phyloP scores from a whole-genome alignment of 2,329 filamentous ascomycete species.

The Stachybotrys chlorohalonatus region DNA sequence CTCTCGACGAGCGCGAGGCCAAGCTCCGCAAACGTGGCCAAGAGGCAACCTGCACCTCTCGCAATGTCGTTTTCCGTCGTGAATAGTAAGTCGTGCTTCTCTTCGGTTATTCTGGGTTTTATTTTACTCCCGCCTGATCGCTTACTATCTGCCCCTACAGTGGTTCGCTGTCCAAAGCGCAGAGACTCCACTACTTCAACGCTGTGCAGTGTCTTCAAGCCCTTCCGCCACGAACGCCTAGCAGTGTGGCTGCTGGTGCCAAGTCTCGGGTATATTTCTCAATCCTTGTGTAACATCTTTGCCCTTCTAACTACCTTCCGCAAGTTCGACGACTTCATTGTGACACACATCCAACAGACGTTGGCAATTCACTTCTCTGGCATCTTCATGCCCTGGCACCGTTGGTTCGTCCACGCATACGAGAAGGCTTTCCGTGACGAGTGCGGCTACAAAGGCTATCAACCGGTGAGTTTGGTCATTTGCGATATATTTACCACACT shows the following conservation, averaged over 20 bases:
- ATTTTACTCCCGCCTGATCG: neutral
- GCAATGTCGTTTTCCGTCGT: neutral
- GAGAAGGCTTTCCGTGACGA: conserved; percentile 15
- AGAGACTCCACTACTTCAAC: conserved; percentile 24
- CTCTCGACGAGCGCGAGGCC: no score
- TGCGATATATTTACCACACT: neutral
- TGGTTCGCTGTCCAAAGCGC: neutral
- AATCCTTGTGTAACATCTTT: neutral
- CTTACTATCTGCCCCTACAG: neutral
- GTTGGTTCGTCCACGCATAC: conserved; percentile 14
- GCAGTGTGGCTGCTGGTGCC: conserved; percentile 26
- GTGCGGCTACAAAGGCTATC: conserved; percentile 22
- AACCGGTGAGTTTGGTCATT: conserved; percentile 14
- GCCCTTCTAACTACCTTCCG: neutral
- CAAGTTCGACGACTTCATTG: conserved; percentile 37
- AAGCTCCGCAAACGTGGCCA: no score
- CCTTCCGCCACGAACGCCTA: conserved; percentile 19
- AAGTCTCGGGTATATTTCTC: conserved; percentile 13
- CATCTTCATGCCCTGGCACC: conserved; percentile 15
- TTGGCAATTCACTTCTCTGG: conserved; percentile 28
- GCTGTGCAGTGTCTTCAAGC: conserved; percentile 31
- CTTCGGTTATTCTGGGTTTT: neutral
- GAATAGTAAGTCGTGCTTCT: neutral
- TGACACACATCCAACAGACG: conserved; percentile 36
- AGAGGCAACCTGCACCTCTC: neutral